Evolutionary conservation across 1,284 basidiomycete genomes (phyloP), one percentile per base, ranked within the genome.

Genomic region (Baeospora myosura): DNA sequence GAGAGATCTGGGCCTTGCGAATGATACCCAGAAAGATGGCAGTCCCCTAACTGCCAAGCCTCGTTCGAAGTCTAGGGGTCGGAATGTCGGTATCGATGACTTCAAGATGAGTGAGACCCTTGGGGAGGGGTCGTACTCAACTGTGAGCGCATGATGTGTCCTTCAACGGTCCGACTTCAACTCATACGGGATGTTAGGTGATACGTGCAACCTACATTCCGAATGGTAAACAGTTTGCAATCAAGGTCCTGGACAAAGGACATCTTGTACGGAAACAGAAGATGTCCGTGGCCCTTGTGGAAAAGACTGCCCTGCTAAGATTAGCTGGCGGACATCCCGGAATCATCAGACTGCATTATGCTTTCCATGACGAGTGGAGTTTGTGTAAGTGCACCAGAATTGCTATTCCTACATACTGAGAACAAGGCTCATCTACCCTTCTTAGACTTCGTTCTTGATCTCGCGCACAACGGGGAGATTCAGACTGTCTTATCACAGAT

Each of bases 401-500:
- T 32, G 42, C 46, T 38, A 17, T 21, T 38, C 37, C 4, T 29
- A 17, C 24, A 23, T 26, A 40, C 3, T 28, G 26, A 28, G 8
- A 8, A 28, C n/a, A 28, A 28, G 26, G 26, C 26, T 28, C 35
- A 37, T 37, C 21, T 37, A 8, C 11, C 20, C 12, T 17, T 38
- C 16, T 39, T 51, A 95, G 92, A 91, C 63, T 96, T 94, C 52
- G 91, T 94, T 0, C 71, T 96, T 47, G 92, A 96, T 59, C 71
- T 92, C 11, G 90, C 88, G 0, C 69, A 72, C n/a, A 93, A 95
- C 57, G 93, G 92, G 26, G 93, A 96, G 59, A 73, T 97, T 52
- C 81, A 94, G 46, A 74, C 78, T 0, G 71, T 81, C 45, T 85
- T 96, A 56, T 81, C 81, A 11, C 71, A 75, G 28, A 64, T 86